Conservation (phyloP, 1,284 basidiomycete species). For the Pyrrhoderma noxium region DNA sequence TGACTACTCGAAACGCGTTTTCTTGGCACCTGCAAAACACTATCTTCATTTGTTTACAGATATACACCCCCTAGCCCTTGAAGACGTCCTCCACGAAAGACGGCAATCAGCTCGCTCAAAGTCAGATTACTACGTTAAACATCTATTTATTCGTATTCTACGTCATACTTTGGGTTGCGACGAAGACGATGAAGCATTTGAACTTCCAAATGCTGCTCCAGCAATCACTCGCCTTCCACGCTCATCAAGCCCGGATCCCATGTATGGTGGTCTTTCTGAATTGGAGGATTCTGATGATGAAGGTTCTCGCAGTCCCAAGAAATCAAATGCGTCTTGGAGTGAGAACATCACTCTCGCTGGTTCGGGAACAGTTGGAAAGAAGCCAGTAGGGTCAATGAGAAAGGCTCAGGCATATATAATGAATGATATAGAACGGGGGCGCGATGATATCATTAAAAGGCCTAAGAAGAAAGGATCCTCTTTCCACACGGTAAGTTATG, state of each 20-base stretch:
- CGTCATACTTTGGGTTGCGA: slow-evolving; percentile 44
- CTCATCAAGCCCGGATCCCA: slow-evolving; percentile 35
- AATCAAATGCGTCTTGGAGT: slow-evolving; percentile 10
- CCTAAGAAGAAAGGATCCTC: slow-evolving; percentile 1
- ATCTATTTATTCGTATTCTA: slow-evolving; percentile 60
- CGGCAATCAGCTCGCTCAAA: slow-evolving; percentile 50
- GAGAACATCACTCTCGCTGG: slow-evolving; percentile 26
- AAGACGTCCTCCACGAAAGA: slow-evolving; percentile 55
- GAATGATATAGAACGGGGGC: slow-evolving; percentile 9
- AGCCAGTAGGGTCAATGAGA: slow-evolving; percentile 4
- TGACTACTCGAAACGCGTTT: neutral
- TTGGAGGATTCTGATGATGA: slow-evolving; percentile 17
- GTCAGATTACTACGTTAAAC: slow-evolving; percentile 59
- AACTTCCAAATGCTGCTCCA: neutral
- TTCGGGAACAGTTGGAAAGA: slow-evolving; percentile 24
- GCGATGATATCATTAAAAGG: neutral
- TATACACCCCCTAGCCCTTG: slow-evolving; percentile 61
- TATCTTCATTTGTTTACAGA: slow-evolving; percentile 29
- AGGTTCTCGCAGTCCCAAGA: slow-evolving; percentile 13
- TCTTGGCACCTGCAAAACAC: slow-evolving; percentile 1
- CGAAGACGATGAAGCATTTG: slow-evolving; percentile 25
- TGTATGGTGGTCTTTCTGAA: slow-evolving; percentile 23
- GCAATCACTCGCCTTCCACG: slow-evolving; percentile 33
- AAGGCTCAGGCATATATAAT: neutral
- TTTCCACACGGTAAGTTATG: neutral